Evolutionary conservation across 306 rosid species (phyloP), one percentile per base, ranked within the genome.

Genomic region (Inga laurina): DNA sequence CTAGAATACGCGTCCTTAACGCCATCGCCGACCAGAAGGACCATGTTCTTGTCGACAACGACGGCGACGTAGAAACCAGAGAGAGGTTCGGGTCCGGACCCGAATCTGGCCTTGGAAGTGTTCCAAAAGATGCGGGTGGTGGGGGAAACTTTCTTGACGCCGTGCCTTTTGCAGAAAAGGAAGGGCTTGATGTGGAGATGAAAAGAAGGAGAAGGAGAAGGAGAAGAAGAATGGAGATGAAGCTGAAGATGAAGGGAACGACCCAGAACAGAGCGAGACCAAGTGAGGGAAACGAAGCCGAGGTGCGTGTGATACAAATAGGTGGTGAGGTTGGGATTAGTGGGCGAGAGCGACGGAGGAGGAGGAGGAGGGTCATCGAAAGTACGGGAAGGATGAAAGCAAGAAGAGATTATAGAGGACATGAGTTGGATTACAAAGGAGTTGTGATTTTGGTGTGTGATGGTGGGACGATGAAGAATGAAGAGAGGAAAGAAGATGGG

Each of bases 201-300:
- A 27, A 85, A 86, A 67, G 81, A 34, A 16, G 56, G 34, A 5
- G 81, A 89, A n/a, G 95, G 94, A 41, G 3, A 41, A 74, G 45
- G 86, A 85, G 66, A 81, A 83, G 44, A 15, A 3, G 56, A 15
- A 19, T 87, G 90, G 51, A 13, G 16, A 16, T 34, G 72, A 2
- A 92, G 90, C 41, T 87, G 84, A 43, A 96, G 85, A 79, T 90
- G 97, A 82, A 96, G 97, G 39, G 98, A 92, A 45, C 94, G 98
- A 24, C 97, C 92, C 0, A 96, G 79, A 66, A 94, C 84, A 76
- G 99, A 90, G 71, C 97, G 97, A 6, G 98, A 94, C 99, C 99
- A 96, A 0, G 97, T 92, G 13, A 96, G 86, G 15, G 99, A 88
- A 41, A 96, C 89, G 4, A 90, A 77, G 14, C 97, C 99, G 21